Base-by-base conservation (phyloP, 805 yeast genomes). In the Tetrapisispora pingtungensis region DNA sequence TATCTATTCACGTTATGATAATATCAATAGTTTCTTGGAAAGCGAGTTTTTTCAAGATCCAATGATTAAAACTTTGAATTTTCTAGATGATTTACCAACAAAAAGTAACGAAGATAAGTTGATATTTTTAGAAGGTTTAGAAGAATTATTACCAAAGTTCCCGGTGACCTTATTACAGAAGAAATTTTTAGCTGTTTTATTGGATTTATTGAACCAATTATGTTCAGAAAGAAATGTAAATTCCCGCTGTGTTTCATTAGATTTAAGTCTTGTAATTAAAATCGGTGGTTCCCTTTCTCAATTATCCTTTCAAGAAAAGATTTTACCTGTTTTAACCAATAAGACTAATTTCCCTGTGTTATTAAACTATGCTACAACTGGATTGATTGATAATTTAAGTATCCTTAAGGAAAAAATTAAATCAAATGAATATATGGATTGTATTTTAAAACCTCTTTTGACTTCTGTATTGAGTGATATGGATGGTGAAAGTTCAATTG, bases 21-120 rank as follows among this genome's bases (percentile, higher is more conserved):
- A 61, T 40, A 61, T 62, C 15, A 51, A 50, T 6, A 81, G 78
- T 40, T 75, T 93, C 48, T 73, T 84, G n/a, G 75, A 77, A 10
- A 77, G 87, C 10, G 77, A 73, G 32, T 84, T 77, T 53, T 90
- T 89, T 63, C 84, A 86, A 64, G 89, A 87, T 50, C 85, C 90
- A 42, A 67, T 88, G 41, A 78, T 90, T 42, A 81, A 83, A 55
- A 81, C 94, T 3, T 72, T 90, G 68, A 78, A 81, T 60, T 81
- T 83, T 53, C 62, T 90, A 37, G 97, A 90, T 57, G 93, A 84
- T 45, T 80, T 85, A 49, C 77, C 88, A 10, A 84, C 95, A 0
- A 81, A 84, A 52, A 66, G 80, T 2, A 67, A 70, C 7, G 72
- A 72, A 15, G 97, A 90, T 46, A 82, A 81, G 54, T 60, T 75